Evolutionary conservation across 2,329 filamentous ascomycete species (phyloP).

Genomic region (Rhynchosporium agropyri): DNA sequence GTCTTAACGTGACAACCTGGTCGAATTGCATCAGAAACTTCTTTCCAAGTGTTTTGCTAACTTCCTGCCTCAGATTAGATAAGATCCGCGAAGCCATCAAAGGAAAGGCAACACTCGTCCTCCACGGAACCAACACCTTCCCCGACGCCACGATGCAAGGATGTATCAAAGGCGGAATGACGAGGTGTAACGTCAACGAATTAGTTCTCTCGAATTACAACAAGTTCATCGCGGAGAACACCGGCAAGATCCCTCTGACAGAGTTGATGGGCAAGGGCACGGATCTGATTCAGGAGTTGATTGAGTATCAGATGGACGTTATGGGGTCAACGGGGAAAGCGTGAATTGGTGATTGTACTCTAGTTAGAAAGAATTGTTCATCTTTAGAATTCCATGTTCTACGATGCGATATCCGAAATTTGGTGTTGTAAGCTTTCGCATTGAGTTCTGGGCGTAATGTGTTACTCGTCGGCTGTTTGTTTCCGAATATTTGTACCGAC

Average conservation of each 20-base stretch:
- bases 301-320: constrained; percentile 40
- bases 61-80: constrained; percentile 43
- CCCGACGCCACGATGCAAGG: constrained; percentile 51
- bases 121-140: constrained; percentile 62
- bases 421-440: too few species aligned
- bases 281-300: constrained; percentile 41
- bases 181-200: constrained; percentile 63
- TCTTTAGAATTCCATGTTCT: too few species aligned
- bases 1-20: too few species aligned
- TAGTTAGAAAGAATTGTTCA: too few species aligned
- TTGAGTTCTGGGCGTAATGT: too few species aligned
- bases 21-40: background rate
- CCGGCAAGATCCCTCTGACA: constrained; percentile 42
- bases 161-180: constrained; percentile 55
- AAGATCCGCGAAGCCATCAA: constrained; percentile 43
- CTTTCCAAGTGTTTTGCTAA: background rate
- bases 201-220: constrained; percentile 55
- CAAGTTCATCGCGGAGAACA: constrained; percentile 47
- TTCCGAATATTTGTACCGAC: too few species aligned
- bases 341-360: background rate
- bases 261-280: constrained; percentile 50
- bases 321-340: constrained; percentile 37
- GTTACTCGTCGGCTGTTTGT: too few species aligned
- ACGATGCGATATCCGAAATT: too few species aligned
- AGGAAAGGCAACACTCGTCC: constrained; percentile 50